Conservation (phyloP, 192 early-diverging fungal species). For the Allomyces macrogynus region DNA sequence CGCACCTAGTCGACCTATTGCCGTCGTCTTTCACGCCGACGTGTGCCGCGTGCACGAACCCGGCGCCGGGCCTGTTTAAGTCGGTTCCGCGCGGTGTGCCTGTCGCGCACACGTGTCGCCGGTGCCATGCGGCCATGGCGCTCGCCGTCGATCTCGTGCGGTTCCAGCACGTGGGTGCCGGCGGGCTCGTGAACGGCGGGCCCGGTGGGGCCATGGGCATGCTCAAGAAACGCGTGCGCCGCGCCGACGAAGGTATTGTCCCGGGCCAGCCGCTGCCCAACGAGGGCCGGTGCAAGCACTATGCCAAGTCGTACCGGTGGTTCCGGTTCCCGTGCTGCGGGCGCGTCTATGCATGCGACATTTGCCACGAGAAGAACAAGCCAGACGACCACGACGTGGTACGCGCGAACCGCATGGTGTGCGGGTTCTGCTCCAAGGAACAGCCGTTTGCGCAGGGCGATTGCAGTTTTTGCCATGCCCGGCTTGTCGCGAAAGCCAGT, state of each 20-base stretch:
- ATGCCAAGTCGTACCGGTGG: conserved; percentile 69
- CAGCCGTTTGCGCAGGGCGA: conserved; percentile 26
- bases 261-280: conserved; percentile 52
- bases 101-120: conserved; percentile 9
- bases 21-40: conserved; percentile 45
- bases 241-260: conserved; percentile 32
- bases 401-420: conserved; percentile 61
- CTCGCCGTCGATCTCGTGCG: conserved; percentile 22
- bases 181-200: conserved; percentile 15
- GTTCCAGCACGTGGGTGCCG: conserved; percentile 24
- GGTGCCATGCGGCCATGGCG: conserved; percentile 17
- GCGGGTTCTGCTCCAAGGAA: conserved; percentile 66
- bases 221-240: conserved; percentile 24
- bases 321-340: conserved; percentile 84
- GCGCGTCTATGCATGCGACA: conserved; percentile 60
- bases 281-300: conserved; percentile 67
- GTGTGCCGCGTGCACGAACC: conserved; percentile 43
- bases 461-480: conserved; percentile 43
- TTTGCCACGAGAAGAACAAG: conserved; percentile 53
- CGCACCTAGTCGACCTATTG: conserved; percentile 45
- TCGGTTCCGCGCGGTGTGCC: conserved; percentile 11
- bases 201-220: conserved; percentile 3
- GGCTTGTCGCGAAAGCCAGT: conserved; percentile 13
- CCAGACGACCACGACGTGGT: conserved; percentile 43
- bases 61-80: not conserved